Evolutionary conservation across 352 stramenopile species (phyloP), one percentile per base, ranked within the genome.

Genomic region (Phytophthora citricola): DNA sequence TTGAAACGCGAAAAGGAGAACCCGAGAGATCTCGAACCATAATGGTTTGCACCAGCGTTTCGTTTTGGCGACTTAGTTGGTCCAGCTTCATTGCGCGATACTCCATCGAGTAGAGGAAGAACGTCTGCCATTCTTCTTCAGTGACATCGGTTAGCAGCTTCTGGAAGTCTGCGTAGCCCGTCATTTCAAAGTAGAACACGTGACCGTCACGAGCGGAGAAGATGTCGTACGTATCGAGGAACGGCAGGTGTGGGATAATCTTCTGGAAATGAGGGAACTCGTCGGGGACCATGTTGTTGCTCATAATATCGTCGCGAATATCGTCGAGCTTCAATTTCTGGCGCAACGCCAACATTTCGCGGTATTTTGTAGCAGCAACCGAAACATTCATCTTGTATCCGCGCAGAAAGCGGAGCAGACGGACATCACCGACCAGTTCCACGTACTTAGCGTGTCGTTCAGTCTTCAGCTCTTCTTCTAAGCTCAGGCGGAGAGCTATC

Each of bases 91-190:
- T 69, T 4, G 85, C 71, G 15, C 81, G 79, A 54, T 86, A 85
- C 58, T 93, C 85, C 70, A 93, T 86, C n/a, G 85, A 83, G 60
- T 91, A 89, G 14, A 90, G 63, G 34, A 81, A 85, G 55, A 90
- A 93, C 7, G 76, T 74, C 40, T 78, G 76, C 82, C 80, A 91
- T 49, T 93, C 85, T 5, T 90, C 85, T 45, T 93, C 79, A 5
- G 71, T 77, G 29, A 93, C 63, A 50, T 91, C 69, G 20, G 75
- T 78, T 4, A 90, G 31, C n/a, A 93, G 66, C 0, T 78, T 80
- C 17, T 75, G 76, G 5, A 91, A 61, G 58, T 91, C 85, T 5
- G 79, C 73, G 31, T 87, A 89, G 24, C 85, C 85, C 24, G 80
- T 76, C 73, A 91, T 86, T 64, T 93, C 85, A 66, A 91, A 90